These are phyloP conservation scores for Thecaphora frezii DNA, from an alignment of 1,284 basidiomycete species.

Conservation along the genomic window DNA sequence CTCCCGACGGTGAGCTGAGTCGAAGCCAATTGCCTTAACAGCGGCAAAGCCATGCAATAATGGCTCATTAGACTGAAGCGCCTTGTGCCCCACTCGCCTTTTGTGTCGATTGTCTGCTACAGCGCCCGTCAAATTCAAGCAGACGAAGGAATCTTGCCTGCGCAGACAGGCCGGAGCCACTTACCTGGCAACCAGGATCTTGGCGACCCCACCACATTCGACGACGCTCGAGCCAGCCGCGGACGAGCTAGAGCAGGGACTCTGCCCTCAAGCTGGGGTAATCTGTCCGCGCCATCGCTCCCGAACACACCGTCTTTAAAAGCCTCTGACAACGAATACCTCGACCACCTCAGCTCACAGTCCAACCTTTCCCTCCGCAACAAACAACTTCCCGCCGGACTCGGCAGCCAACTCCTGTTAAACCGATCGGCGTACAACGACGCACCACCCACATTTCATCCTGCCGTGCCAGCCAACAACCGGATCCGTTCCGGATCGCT, in stretches of 20 bases:
- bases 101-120: no score
- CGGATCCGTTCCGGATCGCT: conserved; percentile 39
- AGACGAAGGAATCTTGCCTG: conserved; percentile 21
- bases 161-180: background rate
- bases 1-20: background rate
- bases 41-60: no score
- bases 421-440: conserved; percentile 2
- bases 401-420: no score
- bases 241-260: conserved; percentile 46
- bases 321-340: background rate
- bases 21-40: no score
- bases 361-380: background rate
- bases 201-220: background rate
- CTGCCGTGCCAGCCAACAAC: conserved; percentile 1
- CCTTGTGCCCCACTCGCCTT: no score
- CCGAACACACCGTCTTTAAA: background rate
- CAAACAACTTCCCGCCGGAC: no score
- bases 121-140: conserved; percentile 42
- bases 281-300: background rate
- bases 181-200: background rate
- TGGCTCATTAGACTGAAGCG: no score
- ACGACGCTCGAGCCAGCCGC: conserved; percentile 10
- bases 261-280: conserved; percentile 44
- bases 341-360: background rate
- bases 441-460: background rate